A percentile compares a stretch with the other conserved stretches of the same genome.
phyloP scores from a whole-genome alignment of 495 filamentous ascomycete species.

The Penicillium subrubescens region DNA sequence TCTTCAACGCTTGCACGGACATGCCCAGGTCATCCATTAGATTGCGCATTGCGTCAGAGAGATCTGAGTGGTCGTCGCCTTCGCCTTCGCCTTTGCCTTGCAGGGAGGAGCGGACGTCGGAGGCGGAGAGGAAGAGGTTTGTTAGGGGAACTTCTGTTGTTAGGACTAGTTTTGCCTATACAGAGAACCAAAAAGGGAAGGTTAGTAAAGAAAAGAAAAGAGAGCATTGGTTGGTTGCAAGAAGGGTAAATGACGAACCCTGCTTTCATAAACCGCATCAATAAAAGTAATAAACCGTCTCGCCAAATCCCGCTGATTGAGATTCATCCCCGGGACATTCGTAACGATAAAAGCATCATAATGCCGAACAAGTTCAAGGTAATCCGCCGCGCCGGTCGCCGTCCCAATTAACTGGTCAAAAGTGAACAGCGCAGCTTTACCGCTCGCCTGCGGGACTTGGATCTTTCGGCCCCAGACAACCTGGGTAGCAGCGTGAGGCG shows the following conservation, averaged over 20 bases:
- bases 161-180: slow-evolving; percentile 84
- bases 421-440: slow-evolving; percentile 82
- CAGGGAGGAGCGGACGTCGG: slow-evolving; percentile 61
- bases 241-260: slow-evolving; percentile 42
- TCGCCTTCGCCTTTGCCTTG: slow-evolving; percentile 34
- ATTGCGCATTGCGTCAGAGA: slow-evolving; percentile 81
- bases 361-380: slow-evolving; percentile 85
- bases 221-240: not conserved
- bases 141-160: slow-evolving; percentile 82
- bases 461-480: slow-evolving; percentile 94
- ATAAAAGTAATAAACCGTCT: slow-evolving; percentile 96
- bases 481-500: slow-evolving; percentile 75
- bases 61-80: slow-evolving; percentile 56
- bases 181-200: not conserved
- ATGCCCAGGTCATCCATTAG: slow-evolving; percentile 94
- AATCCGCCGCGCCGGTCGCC: slow-evolving; percentile 91
- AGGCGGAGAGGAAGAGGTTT: slow-evolving; percentile 84
- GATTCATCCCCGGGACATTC: slow-evolving; percentile 88
- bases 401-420: slow-evolving; percentile 87
- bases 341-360: slow-evolving; percentile 93
- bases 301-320: slow-evolving; percentile 82
- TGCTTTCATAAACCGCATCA: slow-evolving; percentile 86
- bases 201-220: slow-evolving; percentile 11
- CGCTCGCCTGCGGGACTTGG: slow-evolving; percentile 82
- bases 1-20: slow-evolving; percentile 83